Conservation (phyloP, 129 eudicot species). For the Flaveria ramosissima region DNA sequence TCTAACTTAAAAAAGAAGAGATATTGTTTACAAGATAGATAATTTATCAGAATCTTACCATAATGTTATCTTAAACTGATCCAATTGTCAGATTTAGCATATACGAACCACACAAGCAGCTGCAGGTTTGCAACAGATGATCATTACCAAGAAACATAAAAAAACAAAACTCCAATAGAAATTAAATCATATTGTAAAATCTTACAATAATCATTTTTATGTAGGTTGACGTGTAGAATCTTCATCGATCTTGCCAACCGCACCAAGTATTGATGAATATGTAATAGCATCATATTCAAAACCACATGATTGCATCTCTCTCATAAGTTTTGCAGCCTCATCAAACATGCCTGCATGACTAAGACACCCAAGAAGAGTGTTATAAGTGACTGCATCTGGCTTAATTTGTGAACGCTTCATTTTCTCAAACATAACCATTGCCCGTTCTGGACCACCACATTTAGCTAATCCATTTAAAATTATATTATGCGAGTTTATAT, state of each 20-base stretch:
- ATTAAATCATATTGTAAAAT: constrained; percentile 4
- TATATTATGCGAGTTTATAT: constrained; percentile 79
- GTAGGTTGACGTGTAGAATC: constrained; percentile 32
- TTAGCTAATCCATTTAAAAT: constrained; percentile 78
- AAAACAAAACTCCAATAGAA: constrained; percentile 2
- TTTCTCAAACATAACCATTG: constrained; percentile 67
- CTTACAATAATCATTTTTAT: constrained; percentile 33
- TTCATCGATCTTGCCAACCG: constrained; percentile 84
- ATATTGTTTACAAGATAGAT: neutral
- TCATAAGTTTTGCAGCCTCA: constrained; percentile 90
- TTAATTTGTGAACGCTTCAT: constrained; percentile 60
- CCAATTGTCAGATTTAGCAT: neutral
- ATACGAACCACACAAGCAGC: constrained; percentile 2
- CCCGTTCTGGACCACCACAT: constrained; percentile 73
- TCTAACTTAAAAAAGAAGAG: neutral
- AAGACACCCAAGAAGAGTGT: constrained; percentile 79
- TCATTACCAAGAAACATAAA: neutral
- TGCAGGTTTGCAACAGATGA: constrained; percentile 1
- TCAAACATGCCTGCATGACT: constrained; percentile 99
- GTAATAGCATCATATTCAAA: constrained; percentile 82
- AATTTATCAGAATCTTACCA: neutral
- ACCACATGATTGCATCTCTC: constrained; percentile 71
- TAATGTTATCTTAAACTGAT: neutral
- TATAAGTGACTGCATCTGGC: constrained; percentile 88
- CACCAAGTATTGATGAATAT: constrained; percentile 90